Base-by-base conservation (phyloP, 345 rosid genomes). In the Citrus mangshanensis region DNA sequence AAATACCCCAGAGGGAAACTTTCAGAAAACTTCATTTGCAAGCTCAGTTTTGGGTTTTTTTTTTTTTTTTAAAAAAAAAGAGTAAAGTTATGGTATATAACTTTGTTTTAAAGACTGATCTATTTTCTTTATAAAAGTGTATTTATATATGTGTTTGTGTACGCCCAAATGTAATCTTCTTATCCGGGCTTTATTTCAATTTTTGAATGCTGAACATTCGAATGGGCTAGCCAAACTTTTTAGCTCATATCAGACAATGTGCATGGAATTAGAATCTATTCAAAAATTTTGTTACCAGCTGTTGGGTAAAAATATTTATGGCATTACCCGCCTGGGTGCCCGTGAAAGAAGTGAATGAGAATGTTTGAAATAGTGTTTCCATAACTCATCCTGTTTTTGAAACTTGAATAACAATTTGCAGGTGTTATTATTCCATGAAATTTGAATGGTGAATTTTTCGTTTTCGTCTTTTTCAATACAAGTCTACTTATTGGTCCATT, bases 1-100 rank as follows among this genome's bases (percentile, higher is more conserved):
- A 84, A 60, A 16, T 19, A 56, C 24, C 32, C 46, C 2, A 70
- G 30, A 81, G 82, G 85, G 80, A 65, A 80, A 78, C 21, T 16
- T 22, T 12, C 34, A 59, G 18, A 24, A 46, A 1, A 38, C 82
- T 77, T 72, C 60, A 64, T 19, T 75, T 51, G 35, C 80, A 64
- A 58, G 72, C 74, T 71, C 27, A 38, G 59, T 4, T 67, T 59
- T 61, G 40, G 46, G 18, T 25, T 35, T 73, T 14, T 6, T 54
- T 42, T 10, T 3, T 2, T 13, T 35, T 34, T 34, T 32, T 32
- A 2, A 32, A 30, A 30, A 2, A 30, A 30, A 32, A 6, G 37
- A 32, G 24, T 71, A 67, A 76, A 83, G 69, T 54, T 21, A 35
- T 4, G 38, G 37, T n/a, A 73, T 28, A 0, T 22, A 19, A 21